Base-by-base conservation (phyloP, 2,329 filamentous ascomycete species). In the Fusarium equiseti region DNA sequence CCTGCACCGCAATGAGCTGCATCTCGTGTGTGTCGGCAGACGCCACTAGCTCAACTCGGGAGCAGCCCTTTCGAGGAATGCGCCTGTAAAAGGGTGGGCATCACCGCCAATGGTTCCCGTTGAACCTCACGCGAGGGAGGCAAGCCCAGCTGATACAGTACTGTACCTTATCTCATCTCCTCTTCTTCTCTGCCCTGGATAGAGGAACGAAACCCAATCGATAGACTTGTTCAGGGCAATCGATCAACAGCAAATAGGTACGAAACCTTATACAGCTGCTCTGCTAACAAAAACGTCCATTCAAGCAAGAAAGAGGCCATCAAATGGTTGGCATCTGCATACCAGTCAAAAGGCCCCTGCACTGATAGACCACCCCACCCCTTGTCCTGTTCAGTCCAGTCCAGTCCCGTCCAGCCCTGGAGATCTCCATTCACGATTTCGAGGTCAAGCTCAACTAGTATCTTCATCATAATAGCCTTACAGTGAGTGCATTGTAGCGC, bases 31-130 rank as follows among this genome's bases (percentile, higher is more conserved):
- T 45, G 62, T 71, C 63, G 66, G 61, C 59, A 69, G 66, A 69
- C 64, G 70, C 70, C 64, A 71, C 72, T 70, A 63, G 70, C 67
- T 67, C 54, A 29, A 52, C 60, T 61, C 72, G 72, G 72, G 67
- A 74, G 65, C 70, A 73, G 67, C 72, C 72, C 72, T 72, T 71
- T 73, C 69, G 58, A 66, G 72, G 72, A 74, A 74, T 74, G 72
- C 45, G 51, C 48, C 38, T 32, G 50, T 27, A 63, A 54, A 64
- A 63, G 54, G 63, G 69, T 61, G 58, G 56, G 49, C 66, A 66
- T 63, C 46, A 56, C 49, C 32, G 22, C 46, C 46, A 52, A 38
- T 56, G 50, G 56, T 26, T 48, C 48, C 16, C 20, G 51, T 29
- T 46, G 20, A 45, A 20, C 53, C 38, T 52, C 62, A 67, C 53